Base-by-base conservation (phyloP, 1,284 basidiomycete genomes). In the Veloporphyrellus conicus region DNA sequence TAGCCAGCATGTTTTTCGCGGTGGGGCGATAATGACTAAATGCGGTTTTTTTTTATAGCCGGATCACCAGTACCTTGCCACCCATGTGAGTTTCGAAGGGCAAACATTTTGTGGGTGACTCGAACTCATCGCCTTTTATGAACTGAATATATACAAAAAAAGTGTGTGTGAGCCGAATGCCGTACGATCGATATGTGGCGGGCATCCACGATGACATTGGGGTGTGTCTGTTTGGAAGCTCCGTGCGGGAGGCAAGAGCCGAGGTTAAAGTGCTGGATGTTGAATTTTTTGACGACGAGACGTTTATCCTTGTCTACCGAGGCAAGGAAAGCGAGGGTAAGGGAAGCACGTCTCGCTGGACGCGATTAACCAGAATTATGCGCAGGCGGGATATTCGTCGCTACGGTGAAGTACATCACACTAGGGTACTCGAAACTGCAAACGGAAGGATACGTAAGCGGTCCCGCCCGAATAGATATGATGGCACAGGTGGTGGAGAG, bases 201-300 rank as follows among this genome's bases (percentile, higher is more conserved):
- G 65, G 66, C 45, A 56, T 64, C 54, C 66, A 68, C 45, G 60
- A 60, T 51, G 66, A 71, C 53, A 65, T 77, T 60, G 69, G 68
- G 49, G 65, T 77, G 53, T 72, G 68, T 54, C 59, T 83, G 65
- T 68, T 83, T 33, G 74, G 79, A 60, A 79, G 78, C 60, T 66
- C 59, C 53, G 61, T 75, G 55, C 60, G 64, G 53, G 68, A 64
- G 59, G 59, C 62, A 34, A 68, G 63, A 50, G 49, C 48, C 37
- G 64, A 66, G 48, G 59, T 82, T 56, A 72, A 81, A 50, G 58
- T 87, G 41, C 62, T 87, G 57, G 81, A 83, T 58, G 74, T 71
- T 45, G 82, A 85, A 49, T 89, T 89, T 67, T 87, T 89, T 62
- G 86, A 90, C 69, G 81, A 87, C 58, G 75, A 82, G 62, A 71